A percentile compares a stretch with the other conserved stretches of the same genome.
phyloP scores from a whole-genome alignment of 2,329 filamentous ascomycete genomes.

The Hymenoscyphus fraxineus region DNA sequence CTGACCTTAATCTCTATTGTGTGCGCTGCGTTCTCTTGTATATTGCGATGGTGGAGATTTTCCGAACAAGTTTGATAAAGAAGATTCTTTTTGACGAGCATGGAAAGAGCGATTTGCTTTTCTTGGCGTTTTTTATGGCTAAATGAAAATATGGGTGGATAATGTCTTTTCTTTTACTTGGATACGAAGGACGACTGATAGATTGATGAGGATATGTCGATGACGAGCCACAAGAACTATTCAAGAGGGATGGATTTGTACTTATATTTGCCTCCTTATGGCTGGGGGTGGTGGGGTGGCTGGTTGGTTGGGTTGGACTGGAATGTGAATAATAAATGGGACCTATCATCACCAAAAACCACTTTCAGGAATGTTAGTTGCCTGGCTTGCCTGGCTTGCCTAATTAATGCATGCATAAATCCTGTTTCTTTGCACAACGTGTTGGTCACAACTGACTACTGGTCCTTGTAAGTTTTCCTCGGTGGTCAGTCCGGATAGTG shows the following conservation, averaged over 20 bases:
- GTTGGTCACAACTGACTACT: too few species aligned
- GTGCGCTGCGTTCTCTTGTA: neutral
- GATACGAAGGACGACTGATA: neutral
- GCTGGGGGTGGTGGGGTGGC: neutral
- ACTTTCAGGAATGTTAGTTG: neutral
- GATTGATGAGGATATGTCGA: neutral
- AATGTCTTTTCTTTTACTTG: neutral
- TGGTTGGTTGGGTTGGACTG: neutral
- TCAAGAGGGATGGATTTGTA: neutral
- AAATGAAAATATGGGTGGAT: neutral
- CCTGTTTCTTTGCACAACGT: too few species aligned
- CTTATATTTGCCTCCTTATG: neutral
- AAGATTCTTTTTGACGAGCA: neutral
- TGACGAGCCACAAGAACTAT: neutral
- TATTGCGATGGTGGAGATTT: neutral
- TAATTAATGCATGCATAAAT: too few species aligned
- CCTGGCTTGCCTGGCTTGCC: too few species aligned
- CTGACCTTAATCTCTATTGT: neutral
- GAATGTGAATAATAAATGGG: neutral
- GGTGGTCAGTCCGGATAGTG: too few species aligned
- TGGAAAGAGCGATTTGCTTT: neutral
- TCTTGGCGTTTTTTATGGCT: neutral
- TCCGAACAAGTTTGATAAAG: neutral
- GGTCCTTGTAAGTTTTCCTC: too few species aligned
- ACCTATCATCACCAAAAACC: neutral